Evolutionary conservation across 129 eudicot genomes (phyloP).

Genomic region (Gnaphalium uliginosum): DNA sequence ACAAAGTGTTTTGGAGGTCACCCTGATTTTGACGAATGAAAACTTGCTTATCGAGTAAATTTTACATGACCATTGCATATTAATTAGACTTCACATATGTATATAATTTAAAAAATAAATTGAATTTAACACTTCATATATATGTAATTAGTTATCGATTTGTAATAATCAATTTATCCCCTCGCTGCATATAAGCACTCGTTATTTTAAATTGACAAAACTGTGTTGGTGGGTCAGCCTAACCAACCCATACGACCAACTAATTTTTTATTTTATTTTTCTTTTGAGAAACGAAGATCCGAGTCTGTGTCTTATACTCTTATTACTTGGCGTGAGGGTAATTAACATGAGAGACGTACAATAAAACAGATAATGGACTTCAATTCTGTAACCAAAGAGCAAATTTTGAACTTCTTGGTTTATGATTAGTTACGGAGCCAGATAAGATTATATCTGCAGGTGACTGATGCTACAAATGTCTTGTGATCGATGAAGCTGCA

Average conservation of each 20-base stretch:
- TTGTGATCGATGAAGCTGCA: constrained; percentile 5
- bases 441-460: constrained; percentile 1
- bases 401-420: neutral
- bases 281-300: neutral
- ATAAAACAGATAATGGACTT: neutral
- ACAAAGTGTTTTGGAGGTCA: no score
- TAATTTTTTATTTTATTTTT: neutral
- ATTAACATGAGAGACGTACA: neutral
- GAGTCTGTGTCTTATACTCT: neutral
- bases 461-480: neutral
- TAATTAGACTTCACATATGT: no score
- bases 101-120: no score
- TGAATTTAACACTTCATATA: no score
- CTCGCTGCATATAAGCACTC: no score
- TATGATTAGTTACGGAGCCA: neutral
- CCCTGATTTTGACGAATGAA: no score
- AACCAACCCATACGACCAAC: neutral
- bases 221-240: neutral
- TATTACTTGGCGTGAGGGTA: constrained; percentile 1
- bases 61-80: no score
- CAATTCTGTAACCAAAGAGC: neutral
- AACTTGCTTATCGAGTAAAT: no score
- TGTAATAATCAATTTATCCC: no score
- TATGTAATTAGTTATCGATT: no score
- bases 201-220: neutral